Evolutionary conservation across 2,329 filamentous ascomycete genomes (phyloP).

Genomic region (Colletotrichum acutatum): DNA sequence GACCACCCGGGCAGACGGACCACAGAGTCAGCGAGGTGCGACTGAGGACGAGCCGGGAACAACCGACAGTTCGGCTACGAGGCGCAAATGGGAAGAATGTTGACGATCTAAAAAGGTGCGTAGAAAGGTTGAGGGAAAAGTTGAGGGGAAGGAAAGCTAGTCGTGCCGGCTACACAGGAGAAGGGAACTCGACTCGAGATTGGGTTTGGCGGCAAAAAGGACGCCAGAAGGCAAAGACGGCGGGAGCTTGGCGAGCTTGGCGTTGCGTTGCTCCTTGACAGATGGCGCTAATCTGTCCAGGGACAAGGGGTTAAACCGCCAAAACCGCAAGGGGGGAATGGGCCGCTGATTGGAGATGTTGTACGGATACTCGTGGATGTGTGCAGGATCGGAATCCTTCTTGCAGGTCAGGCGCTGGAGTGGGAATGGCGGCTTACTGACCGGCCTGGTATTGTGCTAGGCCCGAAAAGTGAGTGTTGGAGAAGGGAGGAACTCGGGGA

Average conservation of each 20-base stretch:
- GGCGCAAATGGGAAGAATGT: neutral
- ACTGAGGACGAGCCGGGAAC: neutral
- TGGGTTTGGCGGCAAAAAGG: neutral
- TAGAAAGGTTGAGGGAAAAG: neutral
- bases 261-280: neutral
- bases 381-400: neutral
- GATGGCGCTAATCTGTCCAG: neutral
- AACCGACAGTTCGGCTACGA: neutral
- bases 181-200: neutral
- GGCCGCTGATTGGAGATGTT: neutral
- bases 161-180: neutral
- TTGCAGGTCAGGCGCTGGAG: neutral
- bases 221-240: neutral
- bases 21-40: neutral
- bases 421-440: neutral
- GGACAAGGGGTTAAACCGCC: neutral
- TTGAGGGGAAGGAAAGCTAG: neutral
- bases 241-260: neutral
- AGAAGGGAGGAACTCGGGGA: neutral
- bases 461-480: neutral
- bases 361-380: neutral
- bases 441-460: neutral
- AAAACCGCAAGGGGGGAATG: neutral
- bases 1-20: constrained; percentile 8
- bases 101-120: neutral